Evolutionary conservation across 805 yeast species (phyloP).

Genomic region (Ogataea pini): DNA sequence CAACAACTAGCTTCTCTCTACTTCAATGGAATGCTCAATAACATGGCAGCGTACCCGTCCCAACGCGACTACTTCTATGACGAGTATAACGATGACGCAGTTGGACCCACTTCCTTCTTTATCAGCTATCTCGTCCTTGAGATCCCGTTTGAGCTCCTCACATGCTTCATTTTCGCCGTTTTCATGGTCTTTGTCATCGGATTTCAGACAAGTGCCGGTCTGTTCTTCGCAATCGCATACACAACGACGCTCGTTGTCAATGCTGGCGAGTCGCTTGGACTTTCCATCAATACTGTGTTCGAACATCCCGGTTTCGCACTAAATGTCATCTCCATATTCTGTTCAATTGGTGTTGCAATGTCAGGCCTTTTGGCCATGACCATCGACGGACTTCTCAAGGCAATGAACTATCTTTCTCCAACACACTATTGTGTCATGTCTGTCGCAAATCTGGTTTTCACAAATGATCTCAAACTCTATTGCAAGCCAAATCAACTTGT

Average conservation of each 20-base stretch:
- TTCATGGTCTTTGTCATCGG: conserved; percentile 73
- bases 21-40: conserved; percentile 78
- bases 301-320: conserved; percentile 79
- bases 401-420: conserved; percentile 76
- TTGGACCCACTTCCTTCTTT: conserved; percentile 66
- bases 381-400: conserved; percentile 70
- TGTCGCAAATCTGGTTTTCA: conserved; percentile 60
- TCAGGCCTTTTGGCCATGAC: conserved; percentile 80
- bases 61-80: conserved; percentile 77
- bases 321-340: conserved; percentile 63
- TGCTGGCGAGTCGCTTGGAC: conserved; percentile 85
- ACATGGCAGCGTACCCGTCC: conserved; percentile 70
- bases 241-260: conserved; percentile 55
- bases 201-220: conserved; percentile 62
- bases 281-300: conserved; percentile 72
- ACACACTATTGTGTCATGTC: conserved; percentile 68
- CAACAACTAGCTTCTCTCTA: conserved; percentile 74
- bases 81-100: conserved; percentile 72
- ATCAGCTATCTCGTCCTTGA: conserved; percentile 59
- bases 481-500: conserved; percentile 40
- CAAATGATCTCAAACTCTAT: conserved; percentile 45
- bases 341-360: conserved; percentile 77
- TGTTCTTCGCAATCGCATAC: conserved; percentile 66
- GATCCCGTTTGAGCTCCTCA: conserved; percentile 64
- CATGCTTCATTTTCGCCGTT: conserved; percentile 58